Evolutionary conservation across 768 basidiomycete genomes (phyloP).

Genomic region (Tricholoma saponaceum): DNA sequence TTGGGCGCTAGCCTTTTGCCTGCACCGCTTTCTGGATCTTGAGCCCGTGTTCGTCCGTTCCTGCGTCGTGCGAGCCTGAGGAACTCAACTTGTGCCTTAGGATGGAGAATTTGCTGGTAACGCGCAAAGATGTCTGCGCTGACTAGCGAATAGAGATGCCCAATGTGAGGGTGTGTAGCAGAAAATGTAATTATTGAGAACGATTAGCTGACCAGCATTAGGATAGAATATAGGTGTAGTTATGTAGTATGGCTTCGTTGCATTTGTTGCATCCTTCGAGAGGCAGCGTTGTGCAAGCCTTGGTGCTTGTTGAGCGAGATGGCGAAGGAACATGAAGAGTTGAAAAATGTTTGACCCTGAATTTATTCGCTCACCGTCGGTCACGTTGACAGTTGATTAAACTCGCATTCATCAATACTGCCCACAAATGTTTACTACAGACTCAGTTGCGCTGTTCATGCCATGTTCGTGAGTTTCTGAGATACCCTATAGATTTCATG

Average conservation of each 20-base stretch:
- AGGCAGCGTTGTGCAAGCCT: constrained; percentile 4
- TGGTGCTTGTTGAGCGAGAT: neutral
- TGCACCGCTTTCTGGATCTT: constrained; percentile 87
- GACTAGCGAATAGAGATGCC: constrained; percentile 82
- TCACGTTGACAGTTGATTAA: no score
- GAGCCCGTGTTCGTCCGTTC: constrained; percentile 90
- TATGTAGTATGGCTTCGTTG: constrained; percentile 67
- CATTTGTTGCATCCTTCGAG: neutral
- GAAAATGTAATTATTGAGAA: neutral
- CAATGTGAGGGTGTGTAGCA: constrained; percentile 64
- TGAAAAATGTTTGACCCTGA: no score
- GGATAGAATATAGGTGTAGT: constrained; percentile 96
- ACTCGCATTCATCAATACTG: no score
- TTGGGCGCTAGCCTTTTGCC: constrained; percentile 45
- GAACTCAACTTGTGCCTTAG: constrained; percentile 52
- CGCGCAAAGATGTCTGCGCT: constrained; percentile 78
- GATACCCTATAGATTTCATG: no score
- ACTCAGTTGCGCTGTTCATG: no score
- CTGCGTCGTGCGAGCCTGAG: constrained; percentile 59
- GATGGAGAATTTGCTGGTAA: constrained; percentile 54
- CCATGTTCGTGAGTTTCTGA: no score
- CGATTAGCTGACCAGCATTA: constrained; percentile 60
- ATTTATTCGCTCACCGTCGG: no score
- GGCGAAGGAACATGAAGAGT: neutral
- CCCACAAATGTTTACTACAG: no score